Percentiles rank a stretch among this genome's conserved stretches.
phyloP scores from a whole-genome alignment of 257 asterid species.

The Jacaranda mimosifolia region DNA sequence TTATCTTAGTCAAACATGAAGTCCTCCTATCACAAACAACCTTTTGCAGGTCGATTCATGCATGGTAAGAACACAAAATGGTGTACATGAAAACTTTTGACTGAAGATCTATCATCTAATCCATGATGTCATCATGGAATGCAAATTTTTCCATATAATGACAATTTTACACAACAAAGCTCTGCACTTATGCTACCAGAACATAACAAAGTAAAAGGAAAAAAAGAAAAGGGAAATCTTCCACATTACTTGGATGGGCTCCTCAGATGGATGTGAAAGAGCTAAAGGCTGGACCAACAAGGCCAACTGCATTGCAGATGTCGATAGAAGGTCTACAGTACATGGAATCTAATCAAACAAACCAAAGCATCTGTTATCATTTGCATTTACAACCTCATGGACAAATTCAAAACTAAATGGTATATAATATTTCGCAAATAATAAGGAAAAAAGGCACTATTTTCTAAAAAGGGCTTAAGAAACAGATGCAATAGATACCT shows the following conservation, averaged over 20 bases:
- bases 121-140: not conserved
- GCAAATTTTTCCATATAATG: slow-evolving; percentile 4
- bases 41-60: not conserved
- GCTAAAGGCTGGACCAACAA: slow-evolving; percentile 98
- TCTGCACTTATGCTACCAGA: slow-evolving; percentile 25
- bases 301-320: slow-evolving; percentile 97
- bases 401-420: slow-evolving; percentile 17
- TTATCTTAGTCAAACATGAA: slow-evolving; percentile 18
- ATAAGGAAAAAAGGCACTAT: not conserved
- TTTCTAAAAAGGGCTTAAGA: slow-evolving; percentile 5
- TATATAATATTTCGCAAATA: slow-evolving; percentile 8
- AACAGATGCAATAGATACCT: slow-evolving; percentile 34
- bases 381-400: slow-evolving; percentile 32
- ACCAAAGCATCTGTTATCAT: slow-evolving; percentile 34
- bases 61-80: slow-evolving; percentile 1
- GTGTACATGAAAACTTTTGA: not conserved
- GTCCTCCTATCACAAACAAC: slow-evolving; percentile 20
- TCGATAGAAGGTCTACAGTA: slow-evolving; percentile 89
- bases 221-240: slow-evolving; percentile 24
- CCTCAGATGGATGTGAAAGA: slow-evolving; percentile 97
- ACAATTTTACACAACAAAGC: slow-evolving; percentile 14
- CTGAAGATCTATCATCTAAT: slow-evolving; percentile 5
- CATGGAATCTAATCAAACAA: slow-evolving; percentile 81
- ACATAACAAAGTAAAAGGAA: not conserved
- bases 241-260: slow-evolving; percentile 84